Percentiles rank a stretch among this genome's conserved stretches.
These are phyloP conservation scores for Eucalyptus sp. DNA, from an alignment of 345 rosid species.

Conservation along the genomic window DNA sequence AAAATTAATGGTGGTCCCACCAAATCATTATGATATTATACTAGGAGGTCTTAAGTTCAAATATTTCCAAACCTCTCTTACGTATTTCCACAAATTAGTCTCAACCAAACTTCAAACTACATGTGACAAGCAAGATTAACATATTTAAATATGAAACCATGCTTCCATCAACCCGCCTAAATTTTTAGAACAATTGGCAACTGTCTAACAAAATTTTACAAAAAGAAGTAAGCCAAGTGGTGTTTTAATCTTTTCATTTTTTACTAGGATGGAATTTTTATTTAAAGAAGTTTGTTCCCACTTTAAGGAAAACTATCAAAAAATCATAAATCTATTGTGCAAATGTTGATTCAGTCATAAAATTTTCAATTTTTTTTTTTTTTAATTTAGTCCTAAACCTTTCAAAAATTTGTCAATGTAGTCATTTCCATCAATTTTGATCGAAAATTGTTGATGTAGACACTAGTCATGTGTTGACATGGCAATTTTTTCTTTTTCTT, in stretches of 20 bases:
- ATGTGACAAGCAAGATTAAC: not conserved
- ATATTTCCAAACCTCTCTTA: not conserved
- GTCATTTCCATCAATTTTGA: not conserved
- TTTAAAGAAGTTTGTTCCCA: not conserved
- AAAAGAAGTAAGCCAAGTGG: not conserved
- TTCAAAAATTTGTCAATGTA: too few species aligned
- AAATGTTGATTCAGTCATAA: not conserved
- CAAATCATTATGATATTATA: not conserved
- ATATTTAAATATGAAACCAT: not conserved
- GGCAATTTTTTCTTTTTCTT: not conserved
- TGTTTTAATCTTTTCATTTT: not conserved
- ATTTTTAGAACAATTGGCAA: too few species aligned
- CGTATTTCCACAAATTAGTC: not conserved
- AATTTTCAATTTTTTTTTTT: too few species aligned
- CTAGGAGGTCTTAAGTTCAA: not conserved
- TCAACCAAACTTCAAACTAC: not conserved
- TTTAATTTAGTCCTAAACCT: not conserved
- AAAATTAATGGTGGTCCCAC: not conserved
- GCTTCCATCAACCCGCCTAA: not conserved
- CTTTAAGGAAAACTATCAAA: not conserved
- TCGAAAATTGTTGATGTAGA: not conserved
- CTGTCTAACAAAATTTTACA: not conserved
- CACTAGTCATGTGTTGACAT: rapidly evolving
- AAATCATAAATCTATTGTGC: too few species aligned
- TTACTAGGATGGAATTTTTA: not conserved